Percentiles rank a stretch among this genome's conserved stretches.
phyloP scores from a whole-genome alignment of 1,139 yeast species.

The Geotrichum bryndzae region DNA sequence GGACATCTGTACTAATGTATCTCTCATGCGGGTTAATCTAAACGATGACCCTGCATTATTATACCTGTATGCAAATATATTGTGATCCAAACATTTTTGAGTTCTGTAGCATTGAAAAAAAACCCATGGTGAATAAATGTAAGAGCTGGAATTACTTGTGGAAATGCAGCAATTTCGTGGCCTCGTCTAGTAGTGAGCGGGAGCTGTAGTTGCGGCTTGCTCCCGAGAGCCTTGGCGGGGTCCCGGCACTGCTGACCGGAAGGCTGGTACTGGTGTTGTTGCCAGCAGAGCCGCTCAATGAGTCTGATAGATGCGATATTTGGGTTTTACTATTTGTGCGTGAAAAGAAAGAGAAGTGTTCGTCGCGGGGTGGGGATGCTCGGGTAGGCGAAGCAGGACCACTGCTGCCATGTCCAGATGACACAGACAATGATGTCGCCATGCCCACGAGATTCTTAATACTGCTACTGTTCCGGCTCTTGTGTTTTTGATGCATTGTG shows the following conservation, averaged over 20 bases:
- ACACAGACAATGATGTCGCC: background rate
- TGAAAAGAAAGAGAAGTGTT: background rate
- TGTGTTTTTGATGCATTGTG: background rate
- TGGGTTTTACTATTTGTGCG: background rate
- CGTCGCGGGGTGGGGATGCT: background rate
- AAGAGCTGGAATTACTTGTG: constrained; percentile 1
- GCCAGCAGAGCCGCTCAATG: background rate
- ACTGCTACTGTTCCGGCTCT: background rate
- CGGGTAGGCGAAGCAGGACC: background rate
- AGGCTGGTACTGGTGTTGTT: background rate
- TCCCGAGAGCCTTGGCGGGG: background rate
- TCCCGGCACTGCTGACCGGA: background rate
- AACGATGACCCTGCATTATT: too few species aligned
- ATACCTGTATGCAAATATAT: too few species aligned
- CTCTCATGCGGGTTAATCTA: background rate
- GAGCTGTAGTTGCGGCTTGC: constrained; percentile 8
- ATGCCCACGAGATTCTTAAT: background rate
- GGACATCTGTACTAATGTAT: background rate
- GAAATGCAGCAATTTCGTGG: constrained; percentile 14
- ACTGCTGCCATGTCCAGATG: background rate
- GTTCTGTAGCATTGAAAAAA: too few species aligned
- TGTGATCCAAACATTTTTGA: too few species aligned
- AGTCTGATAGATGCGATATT: background rate
- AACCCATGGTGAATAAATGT: too few species aligned
- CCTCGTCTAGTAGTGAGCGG: constrained; percentile 14